phyloP scores from a whole-genome alignment of 176 grass and related monocot species.

The Zoysia pacifica region DNA sequence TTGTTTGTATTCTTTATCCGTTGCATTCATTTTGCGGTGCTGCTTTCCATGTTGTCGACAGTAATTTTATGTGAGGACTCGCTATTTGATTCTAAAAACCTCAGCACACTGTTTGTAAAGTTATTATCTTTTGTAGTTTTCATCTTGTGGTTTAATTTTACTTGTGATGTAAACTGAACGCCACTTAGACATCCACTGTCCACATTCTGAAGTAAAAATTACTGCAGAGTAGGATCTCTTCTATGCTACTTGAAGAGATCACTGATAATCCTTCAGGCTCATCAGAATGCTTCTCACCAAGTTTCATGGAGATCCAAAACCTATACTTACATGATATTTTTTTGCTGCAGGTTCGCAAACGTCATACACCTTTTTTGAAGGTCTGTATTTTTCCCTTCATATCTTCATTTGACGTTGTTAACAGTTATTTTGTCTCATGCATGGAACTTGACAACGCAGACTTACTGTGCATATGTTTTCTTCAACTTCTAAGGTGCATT shows the following conservation, averaged over 20 bases:
- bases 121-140: neutral
- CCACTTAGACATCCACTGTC: neutral
- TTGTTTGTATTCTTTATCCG: neutral
- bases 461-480: neutral
- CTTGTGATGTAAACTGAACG: slow-evolving; percentile 18
- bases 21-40: slow-evolving; percentile 7
- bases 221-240: slow-evolving; percentile 11
- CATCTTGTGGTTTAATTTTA: slow-evolving; percentile 20
- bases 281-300: too few species aligned
- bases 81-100: neutral
- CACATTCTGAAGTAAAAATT: slow-evolving; percentile 13
- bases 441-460: slow-evolving; percentile 4
- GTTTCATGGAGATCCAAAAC: neutral
- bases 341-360: slow-evolving; percentile 69
- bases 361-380: slow-evolving; percentile 91
- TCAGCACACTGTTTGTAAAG: too few species aligned
- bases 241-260: neutral
- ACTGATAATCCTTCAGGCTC: neutral
- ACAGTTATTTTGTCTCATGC: slow-evolving; percentile 5
- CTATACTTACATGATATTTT: slow-evolving; percentile 30
- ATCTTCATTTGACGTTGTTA: neutral
- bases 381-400: slow-evolving; percentile 34
- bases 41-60: slow-evolving; percentile 3
- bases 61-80: neutral
- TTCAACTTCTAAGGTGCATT: neutral